phyloP scores from a whole-genome alignment of 768 basidiomycete species.

The Hypsizygus marmoreus region DNA sequence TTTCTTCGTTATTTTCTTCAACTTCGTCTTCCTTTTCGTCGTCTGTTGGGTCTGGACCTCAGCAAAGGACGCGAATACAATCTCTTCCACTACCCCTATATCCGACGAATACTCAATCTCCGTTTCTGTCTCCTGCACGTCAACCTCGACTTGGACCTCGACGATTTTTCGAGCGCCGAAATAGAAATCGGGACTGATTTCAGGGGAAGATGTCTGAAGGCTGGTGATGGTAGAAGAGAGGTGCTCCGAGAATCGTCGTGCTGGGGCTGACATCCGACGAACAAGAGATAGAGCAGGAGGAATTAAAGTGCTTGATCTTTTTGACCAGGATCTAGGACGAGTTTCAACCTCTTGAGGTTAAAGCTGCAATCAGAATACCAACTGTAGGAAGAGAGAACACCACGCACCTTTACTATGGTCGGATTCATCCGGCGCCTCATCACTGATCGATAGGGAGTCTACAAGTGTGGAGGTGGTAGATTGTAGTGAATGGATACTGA shows the following conservation, averaged over 20 bases:
- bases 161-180: background rate
- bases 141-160: background rate
- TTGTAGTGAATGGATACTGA: slow-evolving; percentile 1
- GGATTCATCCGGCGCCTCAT: background rate
- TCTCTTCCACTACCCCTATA: background rate
- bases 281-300: background rate
- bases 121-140: background rate
- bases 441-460: background rate
- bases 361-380: too few relatives aligned
- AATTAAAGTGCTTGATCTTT: too few relatives aligned
- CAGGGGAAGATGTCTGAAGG: background rate
- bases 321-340: too few relatives aligned
- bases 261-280: slow-evolving; percentile 2
- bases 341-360: too few relatives aligned
- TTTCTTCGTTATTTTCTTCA: slow-evolving; percentile 1
- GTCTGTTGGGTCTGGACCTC: too few relatives aligned
- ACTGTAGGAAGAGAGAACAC: too few relatives aligned
- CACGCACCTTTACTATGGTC: background rate
- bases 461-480: slow-evolving; percentile 5
- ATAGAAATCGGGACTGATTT: background rate
- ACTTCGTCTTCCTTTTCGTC: background rate
- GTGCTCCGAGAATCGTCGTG: slow-evolving; percentile 1
- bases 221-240: background rate
- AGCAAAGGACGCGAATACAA: background rate
- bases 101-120: background rate